Conservation (phyloP, 768 basidiomycete species). For the Gautieria morchelliformis region DNA sequence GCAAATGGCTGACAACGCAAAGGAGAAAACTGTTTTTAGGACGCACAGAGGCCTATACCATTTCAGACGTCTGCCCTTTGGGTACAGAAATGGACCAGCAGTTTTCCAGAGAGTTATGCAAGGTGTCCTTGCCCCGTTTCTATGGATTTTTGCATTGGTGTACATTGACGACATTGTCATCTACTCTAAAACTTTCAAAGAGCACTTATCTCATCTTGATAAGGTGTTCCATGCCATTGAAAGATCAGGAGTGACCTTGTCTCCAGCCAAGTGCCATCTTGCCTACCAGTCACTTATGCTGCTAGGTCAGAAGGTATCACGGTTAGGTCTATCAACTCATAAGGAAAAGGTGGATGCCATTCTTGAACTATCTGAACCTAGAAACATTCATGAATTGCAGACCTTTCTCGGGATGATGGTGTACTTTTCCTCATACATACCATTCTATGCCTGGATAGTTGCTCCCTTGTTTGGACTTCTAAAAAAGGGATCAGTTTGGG, state of each 20-base stretch:
- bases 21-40: too few relatives aligned
- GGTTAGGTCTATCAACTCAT: conserved; percentile 27
- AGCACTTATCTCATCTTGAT: conserved; percentile 6
- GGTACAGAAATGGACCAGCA: conserved; percentile 22
- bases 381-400: conserved; percentile 19
- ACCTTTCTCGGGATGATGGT: conserved; percentile 30
- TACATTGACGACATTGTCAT: conserved; percentile 36
- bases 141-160: conserved; percentile 31
- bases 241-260: conserved; percentile 22
- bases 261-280: conserved; percentile 27
- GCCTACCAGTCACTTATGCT: conserved; percentile 24
- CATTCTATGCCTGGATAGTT: conserved; percentile 25
- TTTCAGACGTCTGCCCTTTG: conserved; percentile 18
- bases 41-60: too few relatives aligned
- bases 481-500: conserved; percentile 17
- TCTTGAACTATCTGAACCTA: conserved; percentile 16
- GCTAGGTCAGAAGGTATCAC: conserved; percentile 32
- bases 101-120: conserved; percentile 36
- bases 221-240: conserved; percentile 20
- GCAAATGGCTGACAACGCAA: too few relatives aligned
- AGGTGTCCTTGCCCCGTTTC: conserved; percentile 21
- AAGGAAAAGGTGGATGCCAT: conserved; percentile 29
- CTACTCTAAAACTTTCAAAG: conserved; percentile 10
- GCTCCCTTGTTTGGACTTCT: conserved; percentile 25
- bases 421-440: conserved; percentile 28